Conservation (phyloP, 805 yeast genomes). For the Yamadazyma sp. region DNA sequence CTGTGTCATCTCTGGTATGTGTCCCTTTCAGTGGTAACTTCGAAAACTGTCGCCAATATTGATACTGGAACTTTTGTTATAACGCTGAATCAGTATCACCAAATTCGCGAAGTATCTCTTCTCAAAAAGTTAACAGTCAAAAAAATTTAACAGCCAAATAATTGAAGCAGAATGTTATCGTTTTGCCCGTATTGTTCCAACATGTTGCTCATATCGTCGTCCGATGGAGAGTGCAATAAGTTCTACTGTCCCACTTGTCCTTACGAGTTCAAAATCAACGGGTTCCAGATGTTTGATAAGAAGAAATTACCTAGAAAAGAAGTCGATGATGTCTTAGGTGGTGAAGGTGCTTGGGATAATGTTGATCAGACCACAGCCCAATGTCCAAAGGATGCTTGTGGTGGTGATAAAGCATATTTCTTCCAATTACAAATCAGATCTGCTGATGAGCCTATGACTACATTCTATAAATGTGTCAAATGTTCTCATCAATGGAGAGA, state of each 20-base stretch:
- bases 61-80: no score
- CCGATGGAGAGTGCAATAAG: conserved; percentile 48
- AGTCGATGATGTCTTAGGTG: conserved; percentile 95
- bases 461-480: conserved; percentile 90
- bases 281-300: conserved; percentile 81
- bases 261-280: conserved; percentile 84
- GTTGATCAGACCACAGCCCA: conserved; percentile 94
- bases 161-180: conserved; percentile 66
- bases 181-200: conserved; percentile 95
- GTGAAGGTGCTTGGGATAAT: conserved; percentile 97
- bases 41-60: no score
- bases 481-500: conserved; percentile 98
- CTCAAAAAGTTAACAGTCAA: neutral
- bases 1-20: no score
- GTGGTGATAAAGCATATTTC: conserved; percentile 88
- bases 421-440: conserved; percentile 95
- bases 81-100: neutral
- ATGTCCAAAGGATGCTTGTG: conserved; percentile 87
- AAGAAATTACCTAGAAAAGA: conserved; percentile 80
- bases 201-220: conserved; percentile 66
- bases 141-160: neutral
- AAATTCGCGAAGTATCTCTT: neutral
- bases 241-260: conserved; percentile 94
- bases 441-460: conserved; percentile 99
- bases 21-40: no score